Evolutionary conservation across 1,284 basidiomycete genomes (phyloP).

Genomic region (Vanrija sp.): DNA sequence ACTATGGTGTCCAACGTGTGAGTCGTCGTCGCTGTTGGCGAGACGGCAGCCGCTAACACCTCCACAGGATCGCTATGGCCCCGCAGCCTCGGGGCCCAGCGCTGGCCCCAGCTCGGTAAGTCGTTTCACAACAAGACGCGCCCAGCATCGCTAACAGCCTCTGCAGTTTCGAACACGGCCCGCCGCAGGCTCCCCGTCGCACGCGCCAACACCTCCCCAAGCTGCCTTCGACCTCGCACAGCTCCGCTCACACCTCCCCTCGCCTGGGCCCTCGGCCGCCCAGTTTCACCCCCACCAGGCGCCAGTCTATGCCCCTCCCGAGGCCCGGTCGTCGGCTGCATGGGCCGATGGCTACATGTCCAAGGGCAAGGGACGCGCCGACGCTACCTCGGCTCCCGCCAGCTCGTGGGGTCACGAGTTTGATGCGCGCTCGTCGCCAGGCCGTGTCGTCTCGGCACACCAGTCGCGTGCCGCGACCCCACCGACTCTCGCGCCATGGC

Average conservation of each 20-base stretch:
- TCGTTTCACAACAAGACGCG: not conserved
- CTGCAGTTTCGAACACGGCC: constrained; percentile 13
- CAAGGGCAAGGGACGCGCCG: constrained; percentile 18
- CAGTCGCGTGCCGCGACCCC: not conserved
- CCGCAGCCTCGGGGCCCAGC: constrained; percentile 8
- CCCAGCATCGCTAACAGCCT: not conserved
- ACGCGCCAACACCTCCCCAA: not conserved
- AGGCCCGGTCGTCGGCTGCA: not conserved
- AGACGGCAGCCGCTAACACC: not conserved
- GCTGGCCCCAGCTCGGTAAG: constrained; percentile 12
- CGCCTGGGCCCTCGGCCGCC: constrained; percentile 2
- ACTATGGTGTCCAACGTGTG: constrained; percentile 38
- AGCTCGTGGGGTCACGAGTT: constrained; percentile 23
- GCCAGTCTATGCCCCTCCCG: not conserved
- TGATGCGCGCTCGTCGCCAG: constrained; percentile 4
- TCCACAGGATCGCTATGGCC: not conserved
- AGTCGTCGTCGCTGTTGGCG: constrained; percentile 8
- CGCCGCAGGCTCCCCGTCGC: not conserved
- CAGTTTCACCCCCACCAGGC: constrained; percentile 3
- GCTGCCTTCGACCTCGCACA: constrained; percentile 38
- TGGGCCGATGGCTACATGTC: not conserved
- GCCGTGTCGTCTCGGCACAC: not conserved
- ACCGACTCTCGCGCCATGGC: constrained; percentile 18
- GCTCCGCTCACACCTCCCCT: constrained; percentile 34
- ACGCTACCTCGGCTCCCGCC: not conserved